These are phyloP conservation scores for Picochlorum sp. DNA, from an alignment of 139 green algal genomes.

Conservation along the genomic window DNA sequence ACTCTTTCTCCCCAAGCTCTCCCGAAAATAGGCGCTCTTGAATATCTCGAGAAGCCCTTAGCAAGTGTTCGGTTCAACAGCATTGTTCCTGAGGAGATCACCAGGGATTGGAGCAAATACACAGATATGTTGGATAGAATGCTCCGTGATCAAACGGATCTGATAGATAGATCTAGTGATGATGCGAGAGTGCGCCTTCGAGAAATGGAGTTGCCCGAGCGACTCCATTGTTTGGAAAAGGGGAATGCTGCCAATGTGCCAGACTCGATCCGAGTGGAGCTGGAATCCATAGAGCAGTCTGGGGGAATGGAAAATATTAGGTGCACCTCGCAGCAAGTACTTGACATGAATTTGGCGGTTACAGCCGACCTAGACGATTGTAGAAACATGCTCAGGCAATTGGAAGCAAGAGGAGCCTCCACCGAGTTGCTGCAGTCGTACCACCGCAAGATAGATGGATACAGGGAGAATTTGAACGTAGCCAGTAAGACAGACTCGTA, in stretches of 20 bases:
- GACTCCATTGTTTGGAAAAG: constrained; percentile 45
- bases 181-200: constrained; percentile 64
- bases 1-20: constrained; percentile 31
- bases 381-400: constrained; percentile 55
- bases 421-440: constrained; percentile 49
- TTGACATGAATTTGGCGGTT: constrained; percentile 49
- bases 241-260: constrained; percentile 45
- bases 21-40: constrained; percentile 45
- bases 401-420: constrained; percentile 48
- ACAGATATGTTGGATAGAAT: constrained; percentile 79
- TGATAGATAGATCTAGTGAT: constrained; percentile 67
- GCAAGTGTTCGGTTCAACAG: constrained; percentile 44
- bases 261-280: constrained; percentile 58
- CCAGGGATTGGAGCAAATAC: constrained; percentile 72
- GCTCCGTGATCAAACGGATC: constrained; percentile 47
- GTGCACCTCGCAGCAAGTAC: constrained; percentile 35
- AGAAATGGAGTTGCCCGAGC: constrained; percentile 58
- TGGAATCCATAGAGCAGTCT: constrained; percentile 65
- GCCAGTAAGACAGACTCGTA: constrained; percentile 60
- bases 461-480: constrained; percentile 53
- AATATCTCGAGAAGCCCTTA: neutral
- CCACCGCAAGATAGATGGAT: constrained; percentile 56
- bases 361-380: constrained; percentile 36
- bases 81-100: constrained; percentile 65
- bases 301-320: constrained; percentile 64